Evolutionary conservation across 2,329 filamentous ascomycete genomes (phyloP), one percentile per base, ranked within the genome.

Genomic region (Bipolaris zeicola): DNA sequence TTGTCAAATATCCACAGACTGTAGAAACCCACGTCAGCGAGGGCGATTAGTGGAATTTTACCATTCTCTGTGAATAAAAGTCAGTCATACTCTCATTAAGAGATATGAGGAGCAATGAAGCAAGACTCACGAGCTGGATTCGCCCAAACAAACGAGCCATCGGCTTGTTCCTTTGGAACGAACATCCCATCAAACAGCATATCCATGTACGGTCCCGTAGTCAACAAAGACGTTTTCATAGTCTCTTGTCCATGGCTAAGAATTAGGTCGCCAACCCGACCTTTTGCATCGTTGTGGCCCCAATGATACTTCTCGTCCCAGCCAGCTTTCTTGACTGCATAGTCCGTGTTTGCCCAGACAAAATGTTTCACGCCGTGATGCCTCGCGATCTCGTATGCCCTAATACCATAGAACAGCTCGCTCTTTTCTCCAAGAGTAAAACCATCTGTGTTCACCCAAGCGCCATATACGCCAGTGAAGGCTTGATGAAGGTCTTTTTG

Each of bases 331-430:
- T 31, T 43, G 8, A 16, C 14, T 6, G 22, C 6, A 16, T 43
- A 43, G 14, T 43, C 41, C 16, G 3, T n/a, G 13, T 43, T 43
- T 43, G 22, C 14, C 22, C 24, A 43, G 6, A 43, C 24, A 24
- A 43, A 43, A 16, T 28, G 24, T 18, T 28, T 28, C 13, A 43
- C 41, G 6, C 41, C 41, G 7, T 26, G 14, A 44, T 75, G 70
- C 5, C 73, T 14, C n/a, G 76, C 75, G 2, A 78, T 56, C 60
- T 78, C 74, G 50, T 76, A 77, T 5, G 57, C 48, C n/a, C 75
- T 67, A 11, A 77, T 74, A 2, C 67, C 70, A 71, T 71, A 85
- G 64, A 76, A 84, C 1, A 78, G 78, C 66, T 85, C 82, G 0
- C 75, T 75, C 63, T 83, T 84, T 67, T 84, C 16, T 24, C 43